Conservation (phyloP, 116 monocot species). For the Dioscorea cayenensis region DNA sequence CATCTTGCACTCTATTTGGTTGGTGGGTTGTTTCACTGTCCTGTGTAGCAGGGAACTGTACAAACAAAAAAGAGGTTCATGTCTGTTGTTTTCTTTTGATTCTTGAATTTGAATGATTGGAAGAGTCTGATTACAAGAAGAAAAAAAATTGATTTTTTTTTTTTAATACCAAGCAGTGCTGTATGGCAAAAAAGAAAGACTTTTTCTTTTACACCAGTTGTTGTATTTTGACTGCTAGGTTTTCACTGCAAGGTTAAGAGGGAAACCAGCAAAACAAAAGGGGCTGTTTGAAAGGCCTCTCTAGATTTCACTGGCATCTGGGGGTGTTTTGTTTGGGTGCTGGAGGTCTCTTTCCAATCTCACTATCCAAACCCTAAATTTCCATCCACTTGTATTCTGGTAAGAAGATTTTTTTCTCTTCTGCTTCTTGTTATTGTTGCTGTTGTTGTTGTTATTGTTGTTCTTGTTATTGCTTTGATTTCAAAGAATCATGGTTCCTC, state of each 20-base stretch:
- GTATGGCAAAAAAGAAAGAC: not conserved
- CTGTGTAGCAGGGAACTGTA: not conserved
- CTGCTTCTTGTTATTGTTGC: no score
- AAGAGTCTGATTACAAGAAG: not conserved
- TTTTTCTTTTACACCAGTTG: not conserved
- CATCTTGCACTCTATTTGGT: not conserved
- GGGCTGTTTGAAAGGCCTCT: not conserved
- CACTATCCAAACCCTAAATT: not conserved
- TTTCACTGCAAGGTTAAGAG: no score
- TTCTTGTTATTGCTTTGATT: not conserved
- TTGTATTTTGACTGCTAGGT: not conserved
- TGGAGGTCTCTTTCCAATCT: slow-evolving; percentile 1
- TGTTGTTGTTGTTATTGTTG: not conserved
- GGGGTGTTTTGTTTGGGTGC: not conserved
- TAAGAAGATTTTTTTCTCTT: slow-evolving; percentile 4
- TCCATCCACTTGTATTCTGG: slow-evolving; percentile 4
- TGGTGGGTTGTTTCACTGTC: not conserved
- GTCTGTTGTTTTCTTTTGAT: not conserved
- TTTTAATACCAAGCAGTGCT: not conserved
- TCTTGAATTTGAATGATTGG: not conserved
- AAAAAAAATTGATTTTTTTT: no score
- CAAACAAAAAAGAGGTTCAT: not conserved
- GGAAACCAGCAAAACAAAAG: no score
- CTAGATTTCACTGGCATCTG: slow-evolving; percentile 1
- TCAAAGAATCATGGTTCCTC: not conserved